These are phyloP conservation scores for Pseudocercospora ulei DNA, from an alignment of 2,329 filamentous ascomycete species.

Conservation along the genomic window DNA sequence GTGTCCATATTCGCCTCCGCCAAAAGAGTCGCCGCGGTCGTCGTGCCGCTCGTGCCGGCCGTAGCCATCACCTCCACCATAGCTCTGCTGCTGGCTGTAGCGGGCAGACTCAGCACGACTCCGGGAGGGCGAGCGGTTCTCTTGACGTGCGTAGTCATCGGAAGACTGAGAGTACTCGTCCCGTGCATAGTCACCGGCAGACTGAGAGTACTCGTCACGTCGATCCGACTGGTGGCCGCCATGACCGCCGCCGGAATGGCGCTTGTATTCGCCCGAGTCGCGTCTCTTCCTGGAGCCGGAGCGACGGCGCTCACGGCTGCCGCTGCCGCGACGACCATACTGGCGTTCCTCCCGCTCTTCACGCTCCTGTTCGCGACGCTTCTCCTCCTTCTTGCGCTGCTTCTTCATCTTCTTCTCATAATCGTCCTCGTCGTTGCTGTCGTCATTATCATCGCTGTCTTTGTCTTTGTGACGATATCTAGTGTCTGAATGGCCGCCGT, in stretches of 20 bases:
- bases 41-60: constrained; percentile 13
- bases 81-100: constrained; percentile 16
- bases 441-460: constrained; percentile 31
- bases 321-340: constrained; percentile 17
- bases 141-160: constrained; percentile 22
- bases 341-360: constrained; percentile 22
- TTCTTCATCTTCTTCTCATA: constrained; percentile 39
- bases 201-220: constrained; percentile 18
- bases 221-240: constrained; percentile 15
- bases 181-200: constrained; percentile 18
- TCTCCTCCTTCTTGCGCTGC: constrained; percentile 35
- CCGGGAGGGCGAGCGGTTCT: constrained; percentile 18
- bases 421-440: constrained; percentile 30
- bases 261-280: constrained; percentile 19
- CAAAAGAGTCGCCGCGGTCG: constrained; percentile 11
- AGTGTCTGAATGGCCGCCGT: constrained; percentile 23
- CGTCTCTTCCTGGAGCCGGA: constrained; percentile 18
- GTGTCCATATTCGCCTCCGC: constrained; percentile 12
- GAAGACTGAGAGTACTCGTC: constrained; percentile 19
- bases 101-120: constrained; percentile 19
- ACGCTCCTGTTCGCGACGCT: constrained; percentile 26
- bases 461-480: constrained; percentile 29
- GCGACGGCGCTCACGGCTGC: constrained; percentile 19
- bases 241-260: constrained; percentile 9
- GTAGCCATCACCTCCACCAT: constrained; percentile 18